Conservation (phyloP, 306 rosid species). For the Mimosa bimucronata region DNA sequence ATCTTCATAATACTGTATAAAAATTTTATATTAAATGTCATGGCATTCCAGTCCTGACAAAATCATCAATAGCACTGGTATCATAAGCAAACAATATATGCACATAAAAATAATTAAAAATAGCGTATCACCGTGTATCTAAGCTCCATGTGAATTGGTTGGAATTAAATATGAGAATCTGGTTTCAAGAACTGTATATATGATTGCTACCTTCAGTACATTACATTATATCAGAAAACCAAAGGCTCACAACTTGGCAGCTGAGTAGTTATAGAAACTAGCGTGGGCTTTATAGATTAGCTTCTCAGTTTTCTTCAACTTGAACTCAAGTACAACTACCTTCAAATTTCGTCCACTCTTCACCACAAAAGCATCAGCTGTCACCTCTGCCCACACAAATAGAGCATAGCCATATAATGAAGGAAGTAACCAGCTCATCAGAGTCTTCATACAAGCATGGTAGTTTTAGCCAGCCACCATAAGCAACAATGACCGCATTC, state of each 20-base stretch:
- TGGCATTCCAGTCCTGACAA: conserved; percentile 1
- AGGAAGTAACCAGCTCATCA: conserved; percentile 10
- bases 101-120: neutral
- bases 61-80: neutral
- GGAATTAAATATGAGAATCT: neutral
- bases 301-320: conserved; percentile 53
- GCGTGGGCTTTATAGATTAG: conserved; percentile 52
- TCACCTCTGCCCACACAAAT: conserved; percentile 63
- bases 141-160: neutral
- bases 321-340: conserved; percentile 62
- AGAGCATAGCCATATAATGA: conserved; percentile 13
- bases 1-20: neutral
- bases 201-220: neutral
- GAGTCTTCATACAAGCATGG: conserved; percentile 10
- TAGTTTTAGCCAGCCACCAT: neutral
- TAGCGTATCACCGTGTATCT: neutral
- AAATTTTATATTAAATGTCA: neutral
- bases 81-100: neutral
- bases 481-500: neutral
- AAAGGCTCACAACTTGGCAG: conserved; percentile 40
- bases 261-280: conserved; percentile 49
- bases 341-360: conserved; percentile 79
- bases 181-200: neutral
- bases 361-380: conserved; percentile 62
- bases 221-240: neutral